Base-by-base conservation (phyloP, 1,284 basidiomycete genomes). In the Cryptococcus floricola region DNA sequence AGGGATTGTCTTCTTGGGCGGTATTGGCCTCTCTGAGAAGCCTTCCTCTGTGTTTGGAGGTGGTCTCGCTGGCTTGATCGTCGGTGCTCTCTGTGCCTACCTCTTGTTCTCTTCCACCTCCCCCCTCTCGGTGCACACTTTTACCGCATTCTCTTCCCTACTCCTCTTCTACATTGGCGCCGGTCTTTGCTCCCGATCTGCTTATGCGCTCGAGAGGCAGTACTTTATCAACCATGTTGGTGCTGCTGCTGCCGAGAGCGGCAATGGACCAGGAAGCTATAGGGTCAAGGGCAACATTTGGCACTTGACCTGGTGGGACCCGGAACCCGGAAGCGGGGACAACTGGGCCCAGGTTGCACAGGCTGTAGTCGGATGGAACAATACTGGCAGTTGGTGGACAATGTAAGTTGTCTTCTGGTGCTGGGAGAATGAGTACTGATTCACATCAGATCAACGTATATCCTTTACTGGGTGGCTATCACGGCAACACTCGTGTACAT, bases 1-100 rank as follows among this genome's bases (percentile, higher is more conserved):
- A 75, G 91, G 88, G 0, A 87, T 94, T 52, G 81, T 95, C 54
- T 94, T 94, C 73, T 87, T 94, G 43, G 88, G 91, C 10, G 91
- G 91, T 45, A 90, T 79, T 28, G 67, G 68, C 8, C 52, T 72
- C 43, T 65, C 66, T 31, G 61, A 66, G 53, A 65, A 50, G 23
- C 46, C 58, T 42, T 48, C 50, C 25, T 54, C 61, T 2, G 56
- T 66, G 12, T 57, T 57, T 19, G 61, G 60, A 9, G 65, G 65
- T 18, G 83, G 89, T 38, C 85, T 94, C 57, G 83, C 85, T 25
- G 91, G 90, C 14, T 73, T 93, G 53, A 66, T 89, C 48, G 82
- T 82, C 56, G 91, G 91, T 16, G 75, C 89, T 43, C 58, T 82
- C 12, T 50, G 53, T 54, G 70, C 69, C 12, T 70, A 66, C 55